phyloP scores from a whole-genome alignment of 495 filamentous ascomycete species.

The Penicillium argentinense region DNA sequence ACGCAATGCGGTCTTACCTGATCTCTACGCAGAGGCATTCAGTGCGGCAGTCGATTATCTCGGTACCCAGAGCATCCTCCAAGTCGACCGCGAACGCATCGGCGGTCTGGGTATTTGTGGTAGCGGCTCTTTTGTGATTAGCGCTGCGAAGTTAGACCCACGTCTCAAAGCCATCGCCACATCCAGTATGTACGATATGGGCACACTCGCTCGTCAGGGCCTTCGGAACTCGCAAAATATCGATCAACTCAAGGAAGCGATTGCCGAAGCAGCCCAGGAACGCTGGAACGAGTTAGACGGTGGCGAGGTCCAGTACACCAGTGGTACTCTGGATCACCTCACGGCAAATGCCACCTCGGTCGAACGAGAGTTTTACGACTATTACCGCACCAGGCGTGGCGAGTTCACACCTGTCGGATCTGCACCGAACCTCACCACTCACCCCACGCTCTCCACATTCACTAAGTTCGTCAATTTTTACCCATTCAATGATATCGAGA shows the following conservation, averaged over 20 bases:
- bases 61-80: conserved; percentile 17
- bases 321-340: conserved; percentile 15
- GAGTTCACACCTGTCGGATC: conserved; percentile 19
- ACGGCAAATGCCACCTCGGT: conserved; percentile 14
- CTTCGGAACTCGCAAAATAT: conserved; percentile 16
- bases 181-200: conserved; percentile 33
- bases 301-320: conserved; percentile 14
- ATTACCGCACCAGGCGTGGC: conserved; percentile 25
- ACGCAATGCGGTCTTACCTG: conserved; percentile 33
- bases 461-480: conserved; percentile 29
- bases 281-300: conserved; percentile 25
- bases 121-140: conserved; percentile 34
- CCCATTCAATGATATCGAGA: conserved; percentile 25
- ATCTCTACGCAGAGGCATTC: conserved; percentile 38
- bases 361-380: conserved; percentile 26
- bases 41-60: conserved; percentile 42
- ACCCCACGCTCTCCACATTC: conserved; percentile 20
- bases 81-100: conserved; percentile 35
- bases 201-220: conserved; percentile 18
- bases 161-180: conserved; percentile 42
- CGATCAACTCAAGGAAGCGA: conserved; percentile 12
- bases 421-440: conserved; percentile 18
- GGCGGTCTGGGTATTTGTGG: conserved; percentile 44
- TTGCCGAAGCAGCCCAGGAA: conserved; percentile 19
- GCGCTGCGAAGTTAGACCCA: conserved; percentile 40